A percentile compares a stretch with the other conserved stretches of the same genome.
Evolutionary conservation across 2,329 filamentous ascomycete species (phyloP).

Genomic region (Paecilomyces fulvus): DNA sequence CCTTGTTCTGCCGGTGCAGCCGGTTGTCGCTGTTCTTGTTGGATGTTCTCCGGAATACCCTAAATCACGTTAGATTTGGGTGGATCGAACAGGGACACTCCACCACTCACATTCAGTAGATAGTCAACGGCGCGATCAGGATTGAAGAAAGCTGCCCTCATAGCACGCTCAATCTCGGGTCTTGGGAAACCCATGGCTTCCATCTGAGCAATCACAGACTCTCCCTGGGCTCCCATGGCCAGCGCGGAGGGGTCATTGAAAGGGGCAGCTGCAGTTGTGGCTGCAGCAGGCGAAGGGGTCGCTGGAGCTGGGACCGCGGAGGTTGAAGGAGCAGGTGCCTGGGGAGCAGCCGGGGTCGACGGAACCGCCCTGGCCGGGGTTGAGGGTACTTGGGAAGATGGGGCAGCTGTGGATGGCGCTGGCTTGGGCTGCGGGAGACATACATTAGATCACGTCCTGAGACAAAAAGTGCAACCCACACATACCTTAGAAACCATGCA

Average conservation of each 20-base stretch:
- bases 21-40: conserved; percentile 57
- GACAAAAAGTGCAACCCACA: not conserved
- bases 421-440: conserved; percentile 59
- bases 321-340: conserved; percentile 45
- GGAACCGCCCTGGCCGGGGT: conserved; percentile 30
- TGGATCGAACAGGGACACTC: conserved; percentile 1
- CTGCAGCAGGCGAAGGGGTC: conserved; percentile 40
- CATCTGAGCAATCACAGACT: conserved; percentile 81
- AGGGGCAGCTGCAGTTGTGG: conserved; percentile 36
- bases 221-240: conserved; percentile 73
- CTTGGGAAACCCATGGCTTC: conserved; percentile 94
- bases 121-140: conserved; percentile 97
- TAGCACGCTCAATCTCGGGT: conserved; percentile 79
- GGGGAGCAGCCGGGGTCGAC: conserved; percentile 39
- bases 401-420: conserved; percentile 29
- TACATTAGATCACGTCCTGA: conserved; percentile 1
- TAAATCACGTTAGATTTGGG: conserved; percentile 26
- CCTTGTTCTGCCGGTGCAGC: conserved; percentile 38
- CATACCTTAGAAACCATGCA: conserved; percentile 94
- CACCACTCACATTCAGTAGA: conserved; percentile 65
- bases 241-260: conserved; percentile 73
- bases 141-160: conserved; percentile 95
- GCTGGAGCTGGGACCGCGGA: conserved; percentile 35
- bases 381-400: conserved; percentile 27
- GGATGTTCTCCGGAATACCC: conserved; percentile 84